Base-by-base conservation (phyloP, 352 stramenopile species). In the Globisporangium alternatum region DNA sequence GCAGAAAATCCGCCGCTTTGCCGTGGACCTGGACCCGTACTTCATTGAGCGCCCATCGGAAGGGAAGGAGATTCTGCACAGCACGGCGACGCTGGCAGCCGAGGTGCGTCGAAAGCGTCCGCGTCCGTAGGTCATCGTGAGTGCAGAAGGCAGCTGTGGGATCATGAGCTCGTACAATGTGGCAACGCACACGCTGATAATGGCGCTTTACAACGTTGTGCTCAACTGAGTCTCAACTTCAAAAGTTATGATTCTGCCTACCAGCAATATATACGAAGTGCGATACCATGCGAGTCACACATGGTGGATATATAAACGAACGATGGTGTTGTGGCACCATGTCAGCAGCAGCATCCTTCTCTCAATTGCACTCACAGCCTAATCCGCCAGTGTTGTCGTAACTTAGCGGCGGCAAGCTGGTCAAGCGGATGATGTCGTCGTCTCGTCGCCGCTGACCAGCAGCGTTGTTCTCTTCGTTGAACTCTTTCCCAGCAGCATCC, bases 41-140 rank as follows among this genome's bases (percentile, higher is more conserved):
- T 93, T 95, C 35, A 83, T 95, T 63, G 86, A 93, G 63, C 79
- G 86, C 13, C 86, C 86, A 28, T 91, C 83, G 2, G 86, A 95
- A 66, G 83, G 86, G 60, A 95, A 95, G 48, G 86, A 95, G 60
- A 91, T 95, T 47, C 66, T 91, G 22, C 81, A 91, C 69, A 91
- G 83, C 53, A 95, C 85, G 33, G 86, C 85, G 10, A 95, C 83
- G 7, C 64, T 95, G 22, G 84, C 83, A 30, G 86, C 83, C 8
- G 86, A 95, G 60, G 81, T 91, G 64, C 83, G 83, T 41, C 81
- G 83, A 64, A 93, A 93, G 69, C 83, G 83, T 41, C 81, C 83
- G 3, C 80, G 81, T 3, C 80, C 68, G 55, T 91, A 76, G 55
- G 30, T 25, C 8, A 35, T 12, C 25, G 25, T 2, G 25, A 28